Evolutionary conservation across 2,329 filamentous ascomycete genomes (phyloP), one percentile per base, ranked within the genome.

Genomic region (Monosporascus sp.): DNA sequence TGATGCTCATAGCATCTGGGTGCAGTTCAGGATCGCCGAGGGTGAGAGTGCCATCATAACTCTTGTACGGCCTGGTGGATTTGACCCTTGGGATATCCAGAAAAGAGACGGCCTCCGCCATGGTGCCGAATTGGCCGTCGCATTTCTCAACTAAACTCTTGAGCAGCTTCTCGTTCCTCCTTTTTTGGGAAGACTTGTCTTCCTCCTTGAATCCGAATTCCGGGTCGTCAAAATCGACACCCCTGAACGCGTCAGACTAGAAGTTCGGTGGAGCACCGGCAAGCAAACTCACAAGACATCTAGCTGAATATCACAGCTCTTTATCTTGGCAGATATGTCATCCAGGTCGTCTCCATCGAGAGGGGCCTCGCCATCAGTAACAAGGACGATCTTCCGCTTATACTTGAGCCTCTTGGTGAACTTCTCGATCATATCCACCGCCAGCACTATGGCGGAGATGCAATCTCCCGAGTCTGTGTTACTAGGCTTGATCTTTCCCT

Each of bases 201-300:
- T 97, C 91, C 72, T 97, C 93, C 69, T 96, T 96, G 67, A 90
- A 89, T 43, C 92, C 92, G 65, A 87, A 96, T 2, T 96, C 91
- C 1, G 83, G 68, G 67, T 97, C 91, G 66, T 99, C 91, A 70
- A 99, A 97, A 68, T 99, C 94, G 18, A 96, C 83, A 15, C 94
- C 94, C 51, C 88, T 92, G 43, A 7, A 47, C 48, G 15, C 48
- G 24, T 24, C 5, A 57, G 49, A 44, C 41, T 55, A 68, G 53
- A 50, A 51, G 17, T 18, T 9, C 7, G 3, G 22, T 24, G 18
- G 15, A n/a, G 24, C 4, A 5, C 7, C 35, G 15, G 8, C 37
- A 6, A n/a, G 5, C n/a, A n/a, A 50, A 79, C 87, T 70, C 70
- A 91, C 87, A 97, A 73, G 11, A 97, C 74, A 2, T 87, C 79